Evolutionary conservation across 768 basidiomycete genomes (phyloP).

Genomic region (Hirschioporus abietinus): DNA sequence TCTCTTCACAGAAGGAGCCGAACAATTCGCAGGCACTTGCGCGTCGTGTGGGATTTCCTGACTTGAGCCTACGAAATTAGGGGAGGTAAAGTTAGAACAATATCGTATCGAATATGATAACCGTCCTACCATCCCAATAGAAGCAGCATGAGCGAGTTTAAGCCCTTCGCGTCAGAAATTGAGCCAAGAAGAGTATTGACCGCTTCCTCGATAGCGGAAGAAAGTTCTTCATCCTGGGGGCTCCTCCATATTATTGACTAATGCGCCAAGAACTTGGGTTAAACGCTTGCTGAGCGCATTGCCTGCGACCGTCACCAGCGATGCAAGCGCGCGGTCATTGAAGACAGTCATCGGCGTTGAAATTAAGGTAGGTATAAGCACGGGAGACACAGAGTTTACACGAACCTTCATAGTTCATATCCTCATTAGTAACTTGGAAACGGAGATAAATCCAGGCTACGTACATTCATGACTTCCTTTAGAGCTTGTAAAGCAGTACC

Average conservation of each 20-base stretch:
- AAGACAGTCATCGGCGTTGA: conserved; percentile 89
- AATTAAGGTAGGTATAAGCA: conserved; percentile 90
- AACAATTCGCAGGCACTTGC: conserved; percentile 78
- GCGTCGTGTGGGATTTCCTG: conserved; percentile 62
- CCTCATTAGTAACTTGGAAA: not conserved
- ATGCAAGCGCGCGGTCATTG: conserved; percentile 87
- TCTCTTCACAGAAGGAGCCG: conserved; percentile 75
- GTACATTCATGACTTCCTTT: conserved; percentile 88
- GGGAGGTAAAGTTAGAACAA: not conserved
- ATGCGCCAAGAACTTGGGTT: conserved; percentile 68
- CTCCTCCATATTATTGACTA: conserved; percentile 73
- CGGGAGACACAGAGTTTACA: conserved; percentile 93
- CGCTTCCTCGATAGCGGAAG: conserved; percentile 67
- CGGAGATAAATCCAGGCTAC: conserved; percentile 22
- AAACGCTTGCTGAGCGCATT: conserved; percentile 82
- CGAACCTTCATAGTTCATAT: conserved; percentile 56
- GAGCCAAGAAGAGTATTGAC: conserved; percentile 70
- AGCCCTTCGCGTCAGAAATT: conserved; percentile 78
- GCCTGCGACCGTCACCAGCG: conserved; percentile 92
- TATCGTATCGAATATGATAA: not conserved
- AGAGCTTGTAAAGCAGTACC: conserved; percentile 93
- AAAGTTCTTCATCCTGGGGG: conserved; percentile 62
- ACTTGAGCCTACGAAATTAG: conserved; percentile 62
- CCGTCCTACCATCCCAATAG: conserved; percentile 77
- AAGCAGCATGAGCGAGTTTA: conserved; percentile 85